phyloP scores from a whole-genome alignment of 306 rosid genomes.

The Chamaecrista fasciculata region DNA sequence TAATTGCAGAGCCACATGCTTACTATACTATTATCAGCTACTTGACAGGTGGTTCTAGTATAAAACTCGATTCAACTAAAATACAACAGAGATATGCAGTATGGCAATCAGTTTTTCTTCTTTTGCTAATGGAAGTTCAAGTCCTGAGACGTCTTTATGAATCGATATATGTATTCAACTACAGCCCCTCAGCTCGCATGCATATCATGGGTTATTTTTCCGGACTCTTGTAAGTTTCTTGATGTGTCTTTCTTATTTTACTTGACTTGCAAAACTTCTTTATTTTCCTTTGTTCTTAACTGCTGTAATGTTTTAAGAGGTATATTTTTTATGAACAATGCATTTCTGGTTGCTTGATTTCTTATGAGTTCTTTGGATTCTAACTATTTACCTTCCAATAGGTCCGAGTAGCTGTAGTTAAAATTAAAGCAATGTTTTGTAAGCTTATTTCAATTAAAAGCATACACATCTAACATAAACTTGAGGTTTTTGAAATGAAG shows the following conservation, averaged over 20 bases:
- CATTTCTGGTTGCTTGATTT: slow-evolving; percentile 11
- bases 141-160: slow-evolving; percentile 73
- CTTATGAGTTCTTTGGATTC: neutral
- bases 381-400: neutral
- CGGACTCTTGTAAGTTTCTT: slow-evolving; percentile 74
- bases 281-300: neutral
- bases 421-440: neutral
- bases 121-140: slow-evolving; percentile 78
- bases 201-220: slow-evolving; percentile 77
- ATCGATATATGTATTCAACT: slow-evolving; percentile 60
- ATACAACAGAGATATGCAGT: slow-evolving; percentile 38
- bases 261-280: slow-evolving; percentile 10
- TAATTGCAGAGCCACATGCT: slow-evolving; percentile 46
- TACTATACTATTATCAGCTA: slow-evolving; percentile 52
- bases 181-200: slow-evolving; percentile 82
- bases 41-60: slow-evolving; percentile 63
- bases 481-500: neutral
- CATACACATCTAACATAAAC: neutral
- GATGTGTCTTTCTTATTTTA: slow-evolving; percentile 1
- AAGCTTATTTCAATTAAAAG: neutral
- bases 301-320: neutral
- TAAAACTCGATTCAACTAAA: slow-evolving; percentile 35
- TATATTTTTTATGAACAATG: neutral
- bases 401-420: neutral
- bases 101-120: slow-evolving; percentile 73